Conservation (phyloP, 73 alveolate species). For the Paramecium octaurelia region DNA sequence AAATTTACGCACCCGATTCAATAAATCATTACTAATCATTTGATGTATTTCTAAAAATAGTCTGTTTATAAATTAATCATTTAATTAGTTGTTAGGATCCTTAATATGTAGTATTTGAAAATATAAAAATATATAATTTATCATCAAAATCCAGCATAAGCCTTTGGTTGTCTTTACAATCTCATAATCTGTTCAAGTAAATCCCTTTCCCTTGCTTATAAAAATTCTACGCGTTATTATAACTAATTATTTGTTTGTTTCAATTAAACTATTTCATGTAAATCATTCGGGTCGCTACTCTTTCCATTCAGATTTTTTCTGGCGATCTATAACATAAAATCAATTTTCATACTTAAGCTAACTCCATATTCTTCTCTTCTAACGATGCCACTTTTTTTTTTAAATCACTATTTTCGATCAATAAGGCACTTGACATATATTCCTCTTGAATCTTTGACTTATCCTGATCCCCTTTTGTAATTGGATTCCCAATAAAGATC, state of each 20-base stretch:
- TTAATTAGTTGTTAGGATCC: neutral
- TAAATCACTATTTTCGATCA: slow-evolving; percentile 92
- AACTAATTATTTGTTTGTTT: slow-evolving; percentile 82
- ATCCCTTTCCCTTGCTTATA: slow-evolving; percentile 93
- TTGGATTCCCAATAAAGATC: slow-evolving; percentile 91
- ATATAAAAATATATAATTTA: neutral
- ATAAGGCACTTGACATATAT: slow-evolving; percentile 86
- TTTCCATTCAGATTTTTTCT: slow-evolving; percentile 55
- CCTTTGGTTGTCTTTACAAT: slow-evolving; percentile 57
- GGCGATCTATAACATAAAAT: neutral
- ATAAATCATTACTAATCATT: no score
- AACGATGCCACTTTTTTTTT: slow-evolving; percentile 88
- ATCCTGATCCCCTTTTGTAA: slow-evolving; percentile 80
- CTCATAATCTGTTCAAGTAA: slow-evolving; percentile 82
- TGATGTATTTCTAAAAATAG: neutral
- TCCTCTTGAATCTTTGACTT: slow-evolving; percentile 81
- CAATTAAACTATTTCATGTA: slow-evolving; percentile 82
- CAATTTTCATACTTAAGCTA: slow-evolving; percentile 46
- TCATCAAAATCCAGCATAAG: slow-evolving; percentile 46
- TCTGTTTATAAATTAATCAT: neutral
- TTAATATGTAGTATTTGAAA: neutral
- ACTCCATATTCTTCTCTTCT: slow-evolving; percentile 90
- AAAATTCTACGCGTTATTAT: slow-evolving; percentile 88
- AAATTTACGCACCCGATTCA: neutral
- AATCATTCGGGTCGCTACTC: slow-evolving; percentile 64